These are phyloP conservation scores for Viridothelium virens DNA, from an alignment of 495 filamentous ascomycete species.

Conservation along the genomic window DNA sequence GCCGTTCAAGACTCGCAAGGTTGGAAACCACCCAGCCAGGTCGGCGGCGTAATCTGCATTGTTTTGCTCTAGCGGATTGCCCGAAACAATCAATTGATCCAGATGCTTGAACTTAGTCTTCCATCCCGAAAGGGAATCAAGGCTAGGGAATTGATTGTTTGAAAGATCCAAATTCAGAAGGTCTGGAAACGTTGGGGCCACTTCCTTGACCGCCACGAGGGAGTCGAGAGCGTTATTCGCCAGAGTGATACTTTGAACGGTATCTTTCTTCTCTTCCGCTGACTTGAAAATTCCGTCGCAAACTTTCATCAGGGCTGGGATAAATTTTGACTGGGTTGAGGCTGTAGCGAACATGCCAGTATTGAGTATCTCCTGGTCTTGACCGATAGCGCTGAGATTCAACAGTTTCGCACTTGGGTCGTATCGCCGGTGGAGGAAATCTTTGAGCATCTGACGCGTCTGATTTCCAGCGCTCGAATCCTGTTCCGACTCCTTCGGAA, in stretches of 20 bases:
- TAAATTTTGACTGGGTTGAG: conserved; percentile 74
- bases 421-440: conserved; percentile 68
- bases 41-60: conserved; percentile 57
- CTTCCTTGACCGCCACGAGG: conserved; percentile 57
- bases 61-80: conserved; percentile 61
- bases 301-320: conserved; percentile 78
- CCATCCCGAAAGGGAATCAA: conserved; percentile 57
- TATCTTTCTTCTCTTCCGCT: conserved; percentile 56
- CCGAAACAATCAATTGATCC: conserved; percentile 67
- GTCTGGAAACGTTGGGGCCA: conserved; percentile 69
- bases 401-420: conserved; percentile 60
- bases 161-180: conserved; percentile 80
- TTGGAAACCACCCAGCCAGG: conserved; percentile 75
- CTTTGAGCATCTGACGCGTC: conserved; percentile 53
- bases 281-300: conserved; percentile 63
- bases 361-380: conserved; percentile 56
- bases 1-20: conserved; percentile 62
- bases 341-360: conserved; percentile 68
- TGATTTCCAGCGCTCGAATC: background rate
- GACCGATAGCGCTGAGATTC: conserved; percentile 64
- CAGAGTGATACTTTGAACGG: conserved; percentile 68
- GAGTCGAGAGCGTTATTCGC: conserved; percentile 66
- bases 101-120: conserved; percentile 66
- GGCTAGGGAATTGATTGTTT: conserved; percentile 60
- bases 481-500: background rate